These are phyloP conservation scores for Pleurotus cornucopiae DNA, from an alignment of 768 basidiomycete genomes.

Conservation along the genomic window DNA sequence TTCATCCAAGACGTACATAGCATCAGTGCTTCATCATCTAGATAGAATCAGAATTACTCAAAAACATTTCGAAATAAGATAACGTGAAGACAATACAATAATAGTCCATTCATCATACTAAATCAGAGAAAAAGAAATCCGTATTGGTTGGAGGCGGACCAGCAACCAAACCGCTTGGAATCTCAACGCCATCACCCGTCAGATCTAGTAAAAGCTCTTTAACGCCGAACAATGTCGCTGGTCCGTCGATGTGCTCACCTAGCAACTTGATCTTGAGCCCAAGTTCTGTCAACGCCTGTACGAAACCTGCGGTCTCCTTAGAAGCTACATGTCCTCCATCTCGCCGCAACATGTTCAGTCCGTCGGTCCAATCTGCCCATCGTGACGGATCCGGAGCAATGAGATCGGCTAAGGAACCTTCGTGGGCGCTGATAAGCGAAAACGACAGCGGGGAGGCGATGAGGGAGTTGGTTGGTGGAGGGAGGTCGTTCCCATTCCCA, in stretches of 20 bases:
- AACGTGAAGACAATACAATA: too few relatives aligned
- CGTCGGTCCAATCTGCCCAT: conserved; percentile 95
- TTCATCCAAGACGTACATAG: too few relatives aligned
- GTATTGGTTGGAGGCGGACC: conserved; percentile 76
- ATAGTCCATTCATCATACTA: conserved; percentile 16
- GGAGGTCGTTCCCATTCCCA: conserved; percentile 52
- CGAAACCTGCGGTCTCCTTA: conserved; percentile 81
- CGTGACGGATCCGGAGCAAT: conserved; percentile 73
- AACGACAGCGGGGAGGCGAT: conserved; percentile 69
- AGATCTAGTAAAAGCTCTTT: conserved; percentile 48
- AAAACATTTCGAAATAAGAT: too few relatives aligned
- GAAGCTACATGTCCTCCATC: conserved; percentile 83
- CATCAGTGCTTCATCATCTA: too few relatives aligned
- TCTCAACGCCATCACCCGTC: conserved; percentile 85
- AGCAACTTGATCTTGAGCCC: conserved; percentile 88
- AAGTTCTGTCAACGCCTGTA: conserved; percentile 85
- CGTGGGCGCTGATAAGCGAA: conserved; percentile 65
- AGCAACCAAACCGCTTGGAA: conserved; percentile 74
- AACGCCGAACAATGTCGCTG: neutral
- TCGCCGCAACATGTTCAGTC: conserved; percentile 79
- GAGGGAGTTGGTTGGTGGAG: conserved; percentile 42
- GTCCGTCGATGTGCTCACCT: conserved; percentile 39
- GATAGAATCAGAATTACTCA: too few relatives aligned
- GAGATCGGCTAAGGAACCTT: conserved; percentile 72
- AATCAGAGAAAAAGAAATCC: conserved; percentile 85